These are phyloP conservation scores for Croton setiger DNA, from an alignment of 441 rosid species.

Conservation along the genomic window DNA sequence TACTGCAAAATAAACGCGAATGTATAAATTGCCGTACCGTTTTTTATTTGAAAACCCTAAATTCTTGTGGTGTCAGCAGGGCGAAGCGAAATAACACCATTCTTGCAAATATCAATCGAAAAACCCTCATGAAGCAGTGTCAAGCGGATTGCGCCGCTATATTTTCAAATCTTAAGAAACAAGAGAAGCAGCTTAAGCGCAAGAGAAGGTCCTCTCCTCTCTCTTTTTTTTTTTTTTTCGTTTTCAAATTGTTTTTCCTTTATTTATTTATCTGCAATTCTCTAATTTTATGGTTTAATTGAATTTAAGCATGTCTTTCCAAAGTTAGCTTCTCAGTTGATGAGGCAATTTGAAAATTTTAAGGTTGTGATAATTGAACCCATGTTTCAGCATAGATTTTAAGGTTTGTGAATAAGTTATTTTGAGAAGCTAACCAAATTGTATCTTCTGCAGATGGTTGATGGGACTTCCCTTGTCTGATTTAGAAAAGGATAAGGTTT, in stretches of 20 bases:
- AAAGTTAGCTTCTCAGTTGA: neutral
- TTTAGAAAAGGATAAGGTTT: slow-evolving; percentile 35
- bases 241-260: too few species aligned
- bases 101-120: neutral
- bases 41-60: neutral
- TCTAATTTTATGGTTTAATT: neutral
- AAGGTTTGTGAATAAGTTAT: neutral
- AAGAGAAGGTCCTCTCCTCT: slow-evolving; percentile 49
- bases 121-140: slow-evolving; percentile 11
- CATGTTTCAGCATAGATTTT: neutral
- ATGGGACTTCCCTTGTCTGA: slow-evolving; percentile 47
- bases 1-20: too few species aligned
- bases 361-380: neutral
- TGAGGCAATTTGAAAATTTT: neutral
- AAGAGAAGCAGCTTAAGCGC: slow-evolving; percentile 41
- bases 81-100: neutral
- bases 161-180: slow-evolving; percentile 40
- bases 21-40: too few species aligned
- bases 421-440: slow-evolving; percentile 2
- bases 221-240: neutral
- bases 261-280: neutral
- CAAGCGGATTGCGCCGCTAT: slow-evolving; percentile 37
- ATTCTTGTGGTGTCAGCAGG: neutral
- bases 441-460: slow-evolving; percentile 57
- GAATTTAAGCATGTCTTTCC: neutral